These are phyloP conservation scores for Suhomyces vadensis DNA, from an alignment of 805 yeast species.

Conservation along the genomic window DNA sequence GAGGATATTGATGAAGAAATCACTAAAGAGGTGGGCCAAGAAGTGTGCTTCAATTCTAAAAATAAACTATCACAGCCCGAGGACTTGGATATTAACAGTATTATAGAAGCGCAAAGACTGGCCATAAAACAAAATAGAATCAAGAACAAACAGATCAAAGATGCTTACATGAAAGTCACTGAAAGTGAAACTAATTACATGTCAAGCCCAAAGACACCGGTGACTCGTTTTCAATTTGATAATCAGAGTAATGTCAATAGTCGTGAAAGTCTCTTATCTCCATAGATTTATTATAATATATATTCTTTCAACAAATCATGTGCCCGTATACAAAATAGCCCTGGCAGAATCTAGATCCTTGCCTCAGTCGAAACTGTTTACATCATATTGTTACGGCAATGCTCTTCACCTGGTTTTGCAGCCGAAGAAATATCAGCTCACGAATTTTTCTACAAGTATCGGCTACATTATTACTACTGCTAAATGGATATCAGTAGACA, in stretches of 20 bases:
- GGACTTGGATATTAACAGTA: constrained; percentile 40
- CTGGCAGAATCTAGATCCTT: too few species aligned
- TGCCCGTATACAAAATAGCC: too few species aligned
- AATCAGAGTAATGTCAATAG: constrained; percentile 31
- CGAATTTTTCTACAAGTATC: too few species aligned
- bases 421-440: too few species aligned
- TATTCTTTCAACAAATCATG: neutral
- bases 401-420: too few species aligned
- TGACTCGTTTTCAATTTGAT: constrained; percentile 20
- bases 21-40: constrained; percentile 36
- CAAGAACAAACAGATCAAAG: constrained; percentile 45
- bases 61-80: constrained; percentile 32
- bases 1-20: constrained; percentile 39
- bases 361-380: too few species aligned
- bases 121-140: constrained; percentile 39
- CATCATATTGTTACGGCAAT: too few species aligned
- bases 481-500: too few species aligned
- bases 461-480: too few species aligned
- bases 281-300: neutral
- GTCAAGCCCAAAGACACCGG: neutral
- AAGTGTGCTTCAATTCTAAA: constrained; percentile 38
- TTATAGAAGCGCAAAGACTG: constrained; percentile 38
- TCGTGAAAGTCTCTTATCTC: constrained; percentile 1
- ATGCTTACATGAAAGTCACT: constrained; percentile 29
- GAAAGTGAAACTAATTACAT: neutral